A percentile compares a stretch with the other conserved stretches of the same genome.
Evolutionary conservation across 345 rosid genomes (phyloP).

Genomic region (Euclidium syriacum): DNA sequence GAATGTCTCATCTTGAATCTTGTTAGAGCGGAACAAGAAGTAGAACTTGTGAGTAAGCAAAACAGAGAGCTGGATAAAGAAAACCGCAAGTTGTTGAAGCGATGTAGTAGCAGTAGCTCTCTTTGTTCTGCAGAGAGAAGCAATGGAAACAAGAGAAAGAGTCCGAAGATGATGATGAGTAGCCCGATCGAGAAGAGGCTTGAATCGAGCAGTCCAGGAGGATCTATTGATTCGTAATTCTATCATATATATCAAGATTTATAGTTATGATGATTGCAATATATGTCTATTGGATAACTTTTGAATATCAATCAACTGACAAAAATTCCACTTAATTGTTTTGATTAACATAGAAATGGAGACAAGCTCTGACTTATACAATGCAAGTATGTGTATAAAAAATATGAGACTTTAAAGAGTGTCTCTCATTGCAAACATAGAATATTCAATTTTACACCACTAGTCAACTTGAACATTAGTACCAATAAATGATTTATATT

Average conservation of each 20-base stretch:
- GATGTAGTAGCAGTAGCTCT: neutral
- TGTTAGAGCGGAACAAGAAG: conserved; percentile 9
- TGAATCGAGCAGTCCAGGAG: conserved; percentile 7
- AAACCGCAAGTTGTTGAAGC: conserved; percentile 3
- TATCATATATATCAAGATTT: neutral
- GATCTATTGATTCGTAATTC: neutral
- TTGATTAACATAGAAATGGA: neutral
- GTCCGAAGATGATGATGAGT: neutral
- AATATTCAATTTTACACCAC: neutral
- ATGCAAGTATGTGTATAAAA: neutral
- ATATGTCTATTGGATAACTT: neutral
- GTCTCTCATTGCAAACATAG: neutral
- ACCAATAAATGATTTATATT: neutral
- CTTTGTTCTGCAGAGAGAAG: conserved; percentile 5
- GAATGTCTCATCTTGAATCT: conserved; percentile 7
- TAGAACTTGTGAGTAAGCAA: conserved; percentile 8
- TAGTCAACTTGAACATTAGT: no score
- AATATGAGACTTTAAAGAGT: neutral
- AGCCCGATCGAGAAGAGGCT: conserved; percentile 9
- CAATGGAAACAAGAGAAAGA: neutral
- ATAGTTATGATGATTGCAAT: neutral
- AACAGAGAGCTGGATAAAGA: conserved; percentile 14
- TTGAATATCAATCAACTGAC: neutral
- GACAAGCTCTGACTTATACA: conserved; percentile 11
- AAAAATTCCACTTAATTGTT: neutral